These are phyloP conservation scores for Aspergillus carlsbadensis DNA, from an alignment of 495 filamentous ascomycete genomes.

Conservation along the genomic window DNA sequence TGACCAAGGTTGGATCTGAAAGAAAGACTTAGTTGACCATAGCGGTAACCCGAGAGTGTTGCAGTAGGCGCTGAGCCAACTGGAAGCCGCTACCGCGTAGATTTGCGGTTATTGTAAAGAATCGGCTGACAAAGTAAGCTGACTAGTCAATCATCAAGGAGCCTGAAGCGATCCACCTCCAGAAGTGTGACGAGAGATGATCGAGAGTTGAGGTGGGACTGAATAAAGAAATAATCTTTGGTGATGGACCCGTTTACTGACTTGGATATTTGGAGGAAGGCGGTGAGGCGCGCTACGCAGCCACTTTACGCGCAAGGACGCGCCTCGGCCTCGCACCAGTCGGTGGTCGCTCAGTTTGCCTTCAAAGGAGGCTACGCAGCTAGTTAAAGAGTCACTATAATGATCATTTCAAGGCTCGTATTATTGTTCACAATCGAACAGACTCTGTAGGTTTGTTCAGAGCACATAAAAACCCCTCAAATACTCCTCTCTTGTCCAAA, in stretches of 20 bases:
- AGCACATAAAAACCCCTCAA: constrained; percentile 31
- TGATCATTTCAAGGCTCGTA: background rate
- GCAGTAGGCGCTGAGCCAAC: background rate
- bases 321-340: constrained; percentile 3
- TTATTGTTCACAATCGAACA: constrained; percentile 21
- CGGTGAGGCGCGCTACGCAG: constrained; percentile 16
- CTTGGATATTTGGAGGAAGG: constrained; percentile 9
- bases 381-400: no score
- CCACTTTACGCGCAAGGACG: constrained; percentile 30
- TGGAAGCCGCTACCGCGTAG: background rate
- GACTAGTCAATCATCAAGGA: background rate
- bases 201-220: background rate
- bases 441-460: constrained; percentile 27
- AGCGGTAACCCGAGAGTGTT: background rate
- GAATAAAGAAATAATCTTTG: constrained; percentile 5
- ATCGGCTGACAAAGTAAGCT: background rate
- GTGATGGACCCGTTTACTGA: constrained; percentile 8
- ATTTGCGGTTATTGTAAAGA: background rate
- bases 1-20: background rate
- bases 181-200: background rate
- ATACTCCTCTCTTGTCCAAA: constrained; percentile 17
- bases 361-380: no score
- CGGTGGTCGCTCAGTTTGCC: background rate
- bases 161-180: background rate
- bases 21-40: constrained; percentile 8